phyloP scores from a whole-genome alignment of 176 grass and related monocot genomes.

The Carex parvula region DNA sequence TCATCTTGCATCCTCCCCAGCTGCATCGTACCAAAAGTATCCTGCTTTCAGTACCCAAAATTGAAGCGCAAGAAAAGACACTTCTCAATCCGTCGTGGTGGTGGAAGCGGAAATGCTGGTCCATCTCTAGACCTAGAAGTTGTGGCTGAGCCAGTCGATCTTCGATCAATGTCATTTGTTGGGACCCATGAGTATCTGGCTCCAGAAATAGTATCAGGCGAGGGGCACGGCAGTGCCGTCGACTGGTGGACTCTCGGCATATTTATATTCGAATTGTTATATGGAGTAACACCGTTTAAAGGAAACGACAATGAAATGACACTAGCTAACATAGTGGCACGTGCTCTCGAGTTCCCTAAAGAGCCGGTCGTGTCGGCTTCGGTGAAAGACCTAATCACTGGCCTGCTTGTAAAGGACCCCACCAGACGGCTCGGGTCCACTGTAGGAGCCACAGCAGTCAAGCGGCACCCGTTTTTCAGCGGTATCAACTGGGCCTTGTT shows the following conservation, averaged over 20 bases:
- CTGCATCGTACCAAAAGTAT: constrained; percentile 71
- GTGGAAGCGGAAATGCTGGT: background rate
- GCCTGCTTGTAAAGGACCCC: constrained; percentile 80
- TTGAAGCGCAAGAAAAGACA: constrained; percentile 32
- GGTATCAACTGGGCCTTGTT: constrained; percentile 92
- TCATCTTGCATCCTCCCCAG: constrained; percentile 70
- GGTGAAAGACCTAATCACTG: constrained; percentile 51
- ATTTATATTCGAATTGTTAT: constrained; percentile 90
- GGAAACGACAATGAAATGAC: constrained; percentile 85
- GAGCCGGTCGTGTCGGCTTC: constrained; percentile 51
- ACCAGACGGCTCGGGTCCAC: constrained; percentile 52
- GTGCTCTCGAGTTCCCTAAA: constrained; percentile 88
- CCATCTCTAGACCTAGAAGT: constrained; percentile 55
- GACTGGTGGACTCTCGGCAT: constrained; percentile 98
- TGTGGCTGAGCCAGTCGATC: constrained; percentile 86
- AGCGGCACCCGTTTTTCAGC: constrained; percentile 70
- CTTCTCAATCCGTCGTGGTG: background rate
- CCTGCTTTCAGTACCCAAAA: constrained; percentile 74
- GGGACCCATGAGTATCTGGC: constrained; percentile 97
- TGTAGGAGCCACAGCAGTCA: constrained; percentile 72
- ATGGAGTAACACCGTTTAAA: constrained; percentile 81
- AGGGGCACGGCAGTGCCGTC: constrained; percentile 85
- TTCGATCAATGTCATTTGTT: constrained; percentile 89
- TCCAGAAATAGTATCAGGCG: constrained; percentile 86
- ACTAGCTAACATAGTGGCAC: constrained; percentile 85